Evolutionary conservation across 2,329 filamentous ascomycete species (phyloP).

Genomic region (Xylariaceae sp.): DNA sequence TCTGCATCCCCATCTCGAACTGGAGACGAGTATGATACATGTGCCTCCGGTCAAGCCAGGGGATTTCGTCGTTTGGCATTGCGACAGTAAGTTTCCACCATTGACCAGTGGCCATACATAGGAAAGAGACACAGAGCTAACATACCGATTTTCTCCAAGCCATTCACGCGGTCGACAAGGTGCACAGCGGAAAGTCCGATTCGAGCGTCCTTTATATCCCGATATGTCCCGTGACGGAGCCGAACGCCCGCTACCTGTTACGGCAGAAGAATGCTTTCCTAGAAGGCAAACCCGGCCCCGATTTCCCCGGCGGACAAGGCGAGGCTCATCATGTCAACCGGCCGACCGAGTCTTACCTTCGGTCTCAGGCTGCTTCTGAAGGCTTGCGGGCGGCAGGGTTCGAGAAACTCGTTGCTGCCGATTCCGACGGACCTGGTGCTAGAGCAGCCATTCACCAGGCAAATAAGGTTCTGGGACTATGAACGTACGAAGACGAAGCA

Average conservation of each 20-base stretch:
- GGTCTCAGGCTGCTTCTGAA: conserved; percentile 26
- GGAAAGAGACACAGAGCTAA: conserved; percentile 2
- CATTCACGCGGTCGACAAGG: conserved; percentile 78
- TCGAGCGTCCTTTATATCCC: conserved; percentile 88
- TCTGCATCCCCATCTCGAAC: conserved; percentile 65
- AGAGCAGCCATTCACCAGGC: conserved; percentile 34
- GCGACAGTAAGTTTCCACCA: conserved; percentile 54
- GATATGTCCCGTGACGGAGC: conserved; percentile 71
- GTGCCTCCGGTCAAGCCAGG: conserved; percentile 64
- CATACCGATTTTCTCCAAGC: conserved; percentile 28
- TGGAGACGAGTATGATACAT: conserved; percentile 65
- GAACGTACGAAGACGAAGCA: too few species aligned
- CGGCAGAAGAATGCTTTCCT: conserved; percentile 68
- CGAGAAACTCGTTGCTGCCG: conserved; percentile 30
- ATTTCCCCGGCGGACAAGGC: conserved; percentile 67
- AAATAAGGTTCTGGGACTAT: conserved; percentile 42
- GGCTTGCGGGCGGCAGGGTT: conserved; percentile 43
- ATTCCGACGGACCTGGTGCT: conserved; percentile 31
- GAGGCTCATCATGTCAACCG: conserved; percentile 51
- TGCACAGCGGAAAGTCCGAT: conserved; percentile 65
- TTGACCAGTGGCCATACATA: conserved; percentile 17
- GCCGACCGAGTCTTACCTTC: conserved; percentile 37
- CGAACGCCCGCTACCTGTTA: conserved; percentile 65
- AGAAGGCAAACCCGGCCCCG: conserved; percentile 59
- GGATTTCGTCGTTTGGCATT: conserved; percentile 81